Percentiles rank a stretch among this genome's conserved stretches.
These are phyloP conservation scores for Diaporthe capsici DNA, from an alignment of 2,329 filamentous ascomycete genomes.

Conservation along the genomic window DNA sequence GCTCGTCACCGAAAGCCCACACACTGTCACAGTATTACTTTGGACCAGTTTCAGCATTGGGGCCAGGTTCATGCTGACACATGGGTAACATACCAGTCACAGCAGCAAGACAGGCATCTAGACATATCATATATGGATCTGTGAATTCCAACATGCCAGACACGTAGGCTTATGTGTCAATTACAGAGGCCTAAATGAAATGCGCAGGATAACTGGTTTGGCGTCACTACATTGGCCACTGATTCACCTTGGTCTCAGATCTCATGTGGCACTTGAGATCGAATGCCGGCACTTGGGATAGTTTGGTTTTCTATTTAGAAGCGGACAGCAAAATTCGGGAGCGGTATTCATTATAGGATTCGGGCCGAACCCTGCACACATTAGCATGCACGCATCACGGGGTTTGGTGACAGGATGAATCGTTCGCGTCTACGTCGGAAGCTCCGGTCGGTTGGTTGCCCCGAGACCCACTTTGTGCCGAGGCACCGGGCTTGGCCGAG, in stretches of 20 bases:
- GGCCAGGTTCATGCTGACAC: background rate
- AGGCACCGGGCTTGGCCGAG: slow-evolving; percentile 25
- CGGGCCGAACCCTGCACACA: background rate
- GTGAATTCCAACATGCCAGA: background rate
- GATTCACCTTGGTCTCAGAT: background rate
- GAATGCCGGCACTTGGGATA: no score
- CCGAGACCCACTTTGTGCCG: slow-evolving; percentile 13
- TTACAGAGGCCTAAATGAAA: background rate
- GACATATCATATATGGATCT: background rate
- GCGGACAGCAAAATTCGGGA: background rate
- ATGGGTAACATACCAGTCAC: background rate
- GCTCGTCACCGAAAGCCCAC: background rate
- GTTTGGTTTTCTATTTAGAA: background rate
- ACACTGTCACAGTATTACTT: background rate
- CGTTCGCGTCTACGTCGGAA: background rate
- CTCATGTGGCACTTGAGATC: background rate
- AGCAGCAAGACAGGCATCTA: background rate
- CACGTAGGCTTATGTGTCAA: no score
- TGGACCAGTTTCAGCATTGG: background rate
- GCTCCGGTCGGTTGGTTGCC: background rate
- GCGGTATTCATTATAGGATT: background rate
- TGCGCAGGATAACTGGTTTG: background rate
- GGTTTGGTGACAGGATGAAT: background rate
- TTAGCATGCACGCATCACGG: background rate
- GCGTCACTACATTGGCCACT: background rate